Evolutionary conservation across 352 stramenopile genomes (phyloP).

Genomic region (Phytophthora podocarpi): DNA sequence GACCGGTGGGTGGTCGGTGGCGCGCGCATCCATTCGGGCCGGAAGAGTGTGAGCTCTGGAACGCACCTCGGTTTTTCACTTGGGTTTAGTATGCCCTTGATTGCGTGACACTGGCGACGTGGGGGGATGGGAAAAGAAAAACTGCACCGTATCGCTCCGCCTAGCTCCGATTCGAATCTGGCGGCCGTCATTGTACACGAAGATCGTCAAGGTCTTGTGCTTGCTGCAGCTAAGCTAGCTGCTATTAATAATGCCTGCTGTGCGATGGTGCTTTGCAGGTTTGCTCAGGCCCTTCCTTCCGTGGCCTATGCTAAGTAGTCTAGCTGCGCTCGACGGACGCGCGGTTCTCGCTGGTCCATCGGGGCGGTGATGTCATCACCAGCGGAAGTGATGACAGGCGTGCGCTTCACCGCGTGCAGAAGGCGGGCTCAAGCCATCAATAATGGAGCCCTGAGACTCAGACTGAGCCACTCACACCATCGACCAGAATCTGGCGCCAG

Average conservation of each 20-base stretch:
- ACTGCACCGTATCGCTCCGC: not conserved
- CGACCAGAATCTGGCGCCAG: conserved; percentile 15
- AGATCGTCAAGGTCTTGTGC: too few species aligned
- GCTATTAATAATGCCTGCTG: too few species aligned
- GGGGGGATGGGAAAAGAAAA: not conserved
- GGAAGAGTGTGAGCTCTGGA: not conserved
- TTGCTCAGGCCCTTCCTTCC: too few species aligned
- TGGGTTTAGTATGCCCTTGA: conserved; percentile 12
- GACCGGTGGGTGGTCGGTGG: not conserved
- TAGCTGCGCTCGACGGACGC: not conserved
- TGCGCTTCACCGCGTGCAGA: too few species aligned
- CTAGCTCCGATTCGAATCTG: not conserved
- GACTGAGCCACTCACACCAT: conserved; percentile 4
- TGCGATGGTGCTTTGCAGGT: too few species aligned
- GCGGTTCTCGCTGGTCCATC: conserved; percentile 9
- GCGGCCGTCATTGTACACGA: too few species aligned
- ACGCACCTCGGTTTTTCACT: not conserved
- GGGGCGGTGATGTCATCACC: conserved; percentile 28
- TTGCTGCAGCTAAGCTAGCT: too few species aligned
- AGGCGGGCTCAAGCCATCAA: not conserved
- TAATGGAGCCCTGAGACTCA: not conserved
- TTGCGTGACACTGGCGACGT: conserved; percentile 26
- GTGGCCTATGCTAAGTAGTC: too few species aligned
- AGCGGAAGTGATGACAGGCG: conserved; percentile 23
- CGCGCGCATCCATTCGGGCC: not conserved